These are phyloP conservation scores for Graphium sp. DNA, from an alignment of 2,329 filamentous ascomycete species.

Conservation along the genomic window DNA sequence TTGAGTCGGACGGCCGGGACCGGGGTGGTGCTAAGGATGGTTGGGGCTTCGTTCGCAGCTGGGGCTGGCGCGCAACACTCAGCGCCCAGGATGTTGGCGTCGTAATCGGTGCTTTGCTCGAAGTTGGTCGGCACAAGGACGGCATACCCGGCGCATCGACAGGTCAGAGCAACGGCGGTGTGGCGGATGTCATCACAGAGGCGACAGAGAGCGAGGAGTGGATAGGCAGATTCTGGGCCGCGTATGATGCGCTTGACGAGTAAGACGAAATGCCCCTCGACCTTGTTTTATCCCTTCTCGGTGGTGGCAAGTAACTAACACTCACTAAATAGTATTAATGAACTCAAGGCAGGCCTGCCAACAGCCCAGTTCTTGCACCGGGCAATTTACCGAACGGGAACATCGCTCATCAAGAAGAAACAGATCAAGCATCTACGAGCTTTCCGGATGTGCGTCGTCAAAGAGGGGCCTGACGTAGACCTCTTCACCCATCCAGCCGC, in stretches of 20 bases:
- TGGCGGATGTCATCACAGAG: constrained; percentile 13
- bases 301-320: no score
- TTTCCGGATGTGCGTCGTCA: constrained; percentile 91
- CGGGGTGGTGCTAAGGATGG: constrained; percentile 66
- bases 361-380: constrained; percentile 80
- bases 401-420: constrained; percentile 77
- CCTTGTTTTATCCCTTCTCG: constrained; percentile 35
- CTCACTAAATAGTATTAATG: constrained; percentile 45
- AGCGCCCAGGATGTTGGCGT: constrained; percentile 91
- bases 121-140: constrained; percentile 80
- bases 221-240: constrained; percentile 52
- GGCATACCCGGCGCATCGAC: constrained; percentile 18
- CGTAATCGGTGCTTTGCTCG: constrained; percentile 77
- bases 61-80: constrained; percentile 92
- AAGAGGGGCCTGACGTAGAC: constrained; percentile 80
- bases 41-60: constrained; percentile 93
- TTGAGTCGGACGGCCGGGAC: constrained; percentile 53
- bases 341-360: constrained; percentile 59
- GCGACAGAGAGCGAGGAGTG: constrained; percentile 42
- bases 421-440: constrained; percentile 85
- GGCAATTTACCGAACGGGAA: constrained; percentile 86
- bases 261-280: constrained; percentile 18
- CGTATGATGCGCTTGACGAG: constrained; percentile 57
- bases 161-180: constrained; percentile 5
- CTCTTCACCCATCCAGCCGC: constrained; percentile 89